Conservation (phyloP, 331 rosid genomes). For the Quercus lobata region DNA sequence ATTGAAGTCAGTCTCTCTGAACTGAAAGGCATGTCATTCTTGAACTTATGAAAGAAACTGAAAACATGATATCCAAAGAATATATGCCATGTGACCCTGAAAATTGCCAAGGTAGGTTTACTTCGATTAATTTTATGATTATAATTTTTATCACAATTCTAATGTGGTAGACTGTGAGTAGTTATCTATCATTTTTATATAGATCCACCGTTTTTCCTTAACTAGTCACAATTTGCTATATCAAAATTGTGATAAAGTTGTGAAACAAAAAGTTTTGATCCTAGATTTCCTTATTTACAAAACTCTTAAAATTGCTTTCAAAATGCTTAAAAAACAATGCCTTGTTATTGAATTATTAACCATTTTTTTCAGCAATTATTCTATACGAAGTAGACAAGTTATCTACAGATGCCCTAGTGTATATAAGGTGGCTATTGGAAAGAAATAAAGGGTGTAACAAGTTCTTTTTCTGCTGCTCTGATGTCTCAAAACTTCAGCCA, state of each 20-base stretch:
- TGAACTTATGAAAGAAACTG: conserved; percentile 64
- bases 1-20: conserved; percentile 76
- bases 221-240: too few species aligned
- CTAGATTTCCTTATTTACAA: neutral
- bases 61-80: conserved; percentile 14
- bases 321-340: neutral
- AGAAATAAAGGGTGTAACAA: conserved; percentile 59
- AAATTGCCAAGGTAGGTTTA: conserved; percentile 55
- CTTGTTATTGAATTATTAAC: neutral
- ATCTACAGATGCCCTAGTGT: conserved; percentile 56
- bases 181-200: too few species aligned
- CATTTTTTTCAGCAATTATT: conserved; percentile 50
- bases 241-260: too few species aligned
- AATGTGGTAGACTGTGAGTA: too few species aligned
- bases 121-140: too few species aligned
- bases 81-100: conserved; percentile 37
- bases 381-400: conserved; percentile 69
- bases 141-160: too few species aligned
- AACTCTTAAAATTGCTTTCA: neutral
- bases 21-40: conserved; percentile 64
- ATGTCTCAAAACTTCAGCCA: conserved; percentile 64
- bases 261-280: too few species aligned
- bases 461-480: conserved; percentile 85
- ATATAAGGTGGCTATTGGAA: conserved; percentile 79
- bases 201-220: rapidly evolving